phyloP scores from a whole-genome alignment of 2,329 filamentous ascomycete genomes.

The Gnomoniopsis smithogilvyi region DNA sequence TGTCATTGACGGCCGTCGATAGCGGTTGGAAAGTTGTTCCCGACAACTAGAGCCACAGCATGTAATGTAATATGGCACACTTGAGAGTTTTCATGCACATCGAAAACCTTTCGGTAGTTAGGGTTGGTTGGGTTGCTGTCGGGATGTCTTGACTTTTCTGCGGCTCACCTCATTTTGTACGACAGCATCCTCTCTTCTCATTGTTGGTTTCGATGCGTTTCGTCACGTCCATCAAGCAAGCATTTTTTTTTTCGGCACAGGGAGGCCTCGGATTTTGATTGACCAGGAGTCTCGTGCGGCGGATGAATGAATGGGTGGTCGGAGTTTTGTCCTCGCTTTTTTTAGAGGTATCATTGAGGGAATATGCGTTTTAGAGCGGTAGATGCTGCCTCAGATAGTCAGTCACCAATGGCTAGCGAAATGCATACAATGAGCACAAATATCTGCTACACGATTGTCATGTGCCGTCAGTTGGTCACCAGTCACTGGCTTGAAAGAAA shows the following conservation, averaged over 20 bases:
- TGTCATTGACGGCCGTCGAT: neutral
- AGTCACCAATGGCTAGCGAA: neutral
- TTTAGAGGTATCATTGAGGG: neutral
- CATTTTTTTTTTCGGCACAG: neutral
- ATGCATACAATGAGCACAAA: neutral
- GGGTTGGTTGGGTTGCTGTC: too few relatives aligned
- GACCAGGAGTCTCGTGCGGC: neutral
- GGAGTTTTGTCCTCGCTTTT: neutral
- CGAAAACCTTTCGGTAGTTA: neutral
- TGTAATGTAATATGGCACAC: neutral
- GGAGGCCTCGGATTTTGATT: neutral
- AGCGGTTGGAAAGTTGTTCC: slow-evolving; percentile 5
- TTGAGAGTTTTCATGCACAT: neutral
- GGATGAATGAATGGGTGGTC: neutral
- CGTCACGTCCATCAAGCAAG: neutral
- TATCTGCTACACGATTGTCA: too few relatives aligned
- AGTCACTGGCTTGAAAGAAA: too few relatives aligned
- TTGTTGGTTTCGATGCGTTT: neutral
- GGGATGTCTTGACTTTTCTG: neutral
- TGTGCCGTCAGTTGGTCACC: too few relatives aligned
- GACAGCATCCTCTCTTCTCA: neutral
- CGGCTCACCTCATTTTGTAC: neutral
- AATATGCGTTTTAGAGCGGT: neutral
- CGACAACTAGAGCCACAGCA: neutral
- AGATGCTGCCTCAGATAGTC: neutral